Base-by-base conservation (phyloP, 768 basidiomycete species). In the Boletus insuetus region DNA sequence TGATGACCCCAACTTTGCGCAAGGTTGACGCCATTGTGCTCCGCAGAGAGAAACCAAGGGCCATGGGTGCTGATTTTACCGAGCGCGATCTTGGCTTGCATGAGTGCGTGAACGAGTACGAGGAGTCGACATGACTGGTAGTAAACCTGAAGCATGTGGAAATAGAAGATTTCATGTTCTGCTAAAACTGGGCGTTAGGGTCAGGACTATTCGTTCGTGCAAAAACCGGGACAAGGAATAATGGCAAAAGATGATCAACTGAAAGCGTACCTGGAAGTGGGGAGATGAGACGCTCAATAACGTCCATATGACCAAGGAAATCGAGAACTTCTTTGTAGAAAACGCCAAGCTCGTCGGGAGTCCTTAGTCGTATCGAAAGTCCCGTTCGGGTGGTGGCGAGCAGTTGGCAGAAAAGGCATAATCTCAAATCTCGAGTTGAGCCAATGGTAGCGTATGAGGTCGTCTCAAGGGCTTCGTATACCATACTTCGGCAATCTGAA, bases 151-250 rank as follows among this genome's bases (percentile, higher is more conserved):
- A 77, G 66, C 68, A 77, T 76, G 24, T 72, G 69, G 50, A 74
- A 74, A 56, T 79, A 71, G 55, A 78, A 77, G 32, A 58, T 60
- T 56, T 81, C 80, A 48, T 74, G 59, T 53, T 73, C 71, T 56
- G 74, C 69, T 45, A 77, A 63, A 51, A 79, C 79, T 81, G 52
- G 20, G 45, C 32, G 56, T 63, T 38, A 64, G 65, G 56, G 64
- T 64, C 54, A 60, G 64, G 61, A 57, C 56, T 57, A 57, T 42
- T 46, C 49, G 39, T 47, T 45, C 12, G 34, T 24, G 22, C 1
- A 31, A 45, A 20, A n/a, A 31, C 31, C 47, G 45, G 46, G 46
- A 39, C 44, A 7, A n/a, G 49, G 39, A 22, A 20, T 48, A 31
- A 22, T 38, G 39, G n/a, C 19, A 29, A 24, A 19, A 34, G 14